phyloP scores from a whole-genome alignment of 805 yeast genomes.

The Blastobotrys americana region DNA sequence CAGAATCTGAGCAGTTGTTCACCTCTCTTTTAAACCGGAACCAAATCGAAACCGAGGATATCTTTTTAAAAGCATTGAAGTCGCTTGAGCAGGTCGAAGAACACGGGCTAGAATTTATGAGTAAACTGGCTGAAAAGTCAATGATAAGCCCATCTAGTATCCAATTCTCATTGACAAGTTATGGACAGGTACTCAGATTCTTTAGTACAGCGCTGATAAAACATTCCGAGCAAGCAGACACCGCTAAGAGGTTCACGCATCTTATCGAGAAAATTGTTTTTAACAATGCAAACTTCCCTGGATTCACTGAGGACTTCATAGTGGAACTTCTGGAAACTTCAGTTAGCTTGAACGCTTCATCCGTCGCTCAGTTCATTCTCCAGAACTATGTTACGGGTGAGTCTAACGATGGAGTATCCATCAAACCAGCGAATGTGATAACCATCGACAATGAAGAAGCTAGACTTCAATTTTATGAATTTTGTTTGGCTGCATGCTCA shows the following conservation, averaged over 20 bases:
- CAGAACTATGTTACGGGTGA: not conserved
- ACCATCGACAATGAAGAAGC: constrained; percentile 9
- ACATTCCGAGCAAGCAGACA: not conserved
- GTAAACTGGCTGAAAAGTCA: not conserved
- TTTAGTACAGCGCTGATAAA: not conserved
- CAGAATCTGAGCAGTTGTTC: constrained; percentile 20
- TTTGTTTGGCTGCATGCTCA: constrained; percentile 23
- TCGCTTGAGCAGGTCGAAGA: too few species aligned
- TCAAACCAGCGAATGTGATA: constrained; percentile 5
- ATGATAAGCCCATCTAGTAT: not conserved
- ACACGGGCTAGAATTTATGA: too few species aligned
- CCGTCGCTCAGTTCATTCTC: not conserved
- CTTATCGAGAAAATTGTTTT: not conserved
- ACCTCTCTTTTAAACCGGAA: constrained; percentile 14
- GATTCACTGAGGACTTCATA: not conserved
- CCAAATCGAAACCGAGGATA: constrained; percentile 2
- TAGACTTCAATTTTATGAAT: constrained; percentile 23
- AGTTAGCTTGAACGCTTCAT: not conserved
- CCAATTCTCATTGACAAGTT: not conserved
- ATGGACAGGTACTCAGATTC: not conserved
- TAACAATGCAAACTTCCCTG: not conserved
- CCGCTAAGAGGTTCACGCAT: not conserved
- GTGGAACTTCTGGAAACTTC: not conserved
- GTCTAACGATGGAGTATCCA: too few species aligned
- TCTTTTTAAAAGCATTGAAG: constrained; percentile 10